These are phyloP conservation scores for Fraxinus sp. DNA, from an alignment of 305 asterid species.

Conservation along the genomic window DNA sequence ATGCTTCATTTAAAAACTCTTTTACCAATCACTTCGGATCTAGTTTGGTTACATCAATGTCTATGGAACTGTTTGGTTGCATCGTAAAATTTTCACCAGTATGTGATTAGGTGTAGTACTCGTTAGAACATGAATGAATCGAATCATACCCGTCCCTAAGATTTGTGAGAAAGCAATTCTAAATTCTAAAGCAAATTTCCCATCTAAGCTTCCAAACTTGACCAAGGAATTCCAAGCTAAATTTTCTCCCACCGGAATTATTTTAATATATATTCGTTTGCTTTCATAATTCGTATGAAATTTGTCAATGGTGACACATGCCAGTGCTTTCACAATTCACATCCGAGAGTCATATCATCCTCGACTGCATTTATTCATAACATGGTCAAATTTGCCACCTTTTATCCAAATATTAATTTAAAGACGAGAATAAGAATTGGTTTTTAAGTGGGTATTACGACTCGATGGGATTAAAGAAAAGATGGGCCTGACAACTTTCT, in stretches of 20 bases:
- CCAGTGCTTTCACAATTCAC: neutral
- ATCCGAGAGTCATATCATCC: neutral
- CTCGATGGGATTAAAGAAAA: neutral
- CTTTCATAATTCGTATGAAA: neutral
- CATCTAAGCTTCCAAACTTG: neutral
- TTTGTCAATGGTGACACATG: neutral
- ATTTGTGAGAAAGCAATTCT: too few relatives aligned
- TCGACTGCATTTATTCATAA: slow-evolving; percentile 2
- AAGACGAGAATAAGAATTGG: too few relatives aligned
- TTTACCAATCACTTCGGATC: neutral
- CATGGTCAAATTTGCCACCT: too few relatives aligned
- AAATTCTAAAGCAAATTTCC: too few relatives aligned
- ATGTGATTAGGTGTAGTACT: neutral
- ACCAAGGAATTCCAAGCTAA: neutral
- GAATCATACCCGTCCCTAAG: too few relatives aligned
- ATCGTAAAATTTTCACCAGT: too few relatives aligned
- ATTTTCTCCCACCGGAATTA: neutral
- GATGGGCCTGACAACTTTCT: too few relatives aligned
- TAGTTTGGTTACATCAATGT: too few relatives aligned
- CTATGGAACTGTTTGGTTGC: too few relatives aligned
- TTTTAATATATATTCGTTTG: neutral
- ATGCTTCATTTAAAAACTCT: neutral
- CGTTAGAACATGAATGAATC: too few relatives aligned
- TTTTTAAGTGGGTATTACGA: too few relatives aligned
- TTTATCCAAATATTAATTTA: too few relatives aligned